Evolutionary conservation across 106 monocot species (phyloP).

Genomic region (Allium sativum): DNA sequence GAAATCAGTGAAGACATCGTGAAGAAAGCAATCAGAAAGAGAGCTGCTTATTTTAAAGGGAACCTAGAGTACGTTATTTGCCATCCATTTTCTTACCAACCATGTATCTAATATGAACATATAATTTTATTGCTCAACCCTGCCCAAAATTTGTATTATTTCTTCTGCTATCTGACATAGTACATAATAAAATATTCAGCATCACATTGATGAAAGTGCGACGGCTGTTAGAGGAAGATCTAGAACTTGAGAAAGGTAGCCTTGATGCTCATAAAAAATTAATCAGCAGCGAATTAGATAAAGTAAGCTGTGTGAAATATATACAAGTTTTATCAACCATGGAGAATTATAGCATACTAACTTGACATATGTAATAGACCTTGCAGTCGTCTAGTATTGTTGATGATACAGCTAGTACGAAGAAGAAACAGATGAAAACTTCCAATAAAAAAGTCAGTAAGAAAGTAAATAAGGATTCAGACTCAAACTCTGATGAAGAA

Average conservation of each 20-base stretch:
- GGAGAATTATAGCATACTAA: not conserved
- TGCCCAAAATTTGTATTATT: not conserved
- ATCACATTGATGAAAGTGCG: slow-evolving; percentile 67
- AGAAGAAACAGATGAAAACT: slow-evolving; percentile 30
- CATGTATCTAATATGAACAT: too few relatives aligned
- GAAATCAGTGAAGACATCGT: slow-evolving; percentile 54
- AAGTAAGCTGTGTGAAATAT: slow-evolving; percentile 20
- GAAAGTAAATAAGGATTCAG: slow-evolving; percentile 20
- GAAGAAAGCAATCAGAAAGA: slow-evolving; percentile 56
- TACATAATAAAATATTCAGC: slow-evolving; percentile 30
- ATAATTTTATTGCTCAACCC: not conserved
- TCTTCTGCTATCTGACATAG: not conserved
- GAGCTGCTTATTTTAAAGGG: slow-evolving; percentile 46
- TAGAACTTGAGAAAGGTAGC: slow-evolving; percentile 53
- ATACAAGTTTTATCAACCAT: not conserved
- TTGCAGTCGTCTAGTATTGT: slow-evolving; percentile 28
- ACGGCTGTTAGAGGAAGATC: slow-evolving; percentile 75
- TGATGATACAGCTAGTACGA: slow-evolving; percentile 28
- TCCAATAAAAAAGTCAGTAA: slow-evolving; percentile 17
- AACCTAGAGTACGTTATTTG: slow-evolving; percentile 57
- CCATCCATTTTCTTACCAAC: too few relatives aligned
- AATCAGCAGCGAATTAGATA: slow-evolving; percentile 56
- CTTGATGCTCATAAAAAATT: slow-evolving; percentile 72
- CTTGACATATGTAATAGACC: slow-evolving; percentile 19
- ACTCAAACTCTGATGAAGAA: slow-evolving; percentile 32